Evolutionary conservation across 106 monocot genomes (phyloP).

Genomic region (Triglochin maritima): DNA sequence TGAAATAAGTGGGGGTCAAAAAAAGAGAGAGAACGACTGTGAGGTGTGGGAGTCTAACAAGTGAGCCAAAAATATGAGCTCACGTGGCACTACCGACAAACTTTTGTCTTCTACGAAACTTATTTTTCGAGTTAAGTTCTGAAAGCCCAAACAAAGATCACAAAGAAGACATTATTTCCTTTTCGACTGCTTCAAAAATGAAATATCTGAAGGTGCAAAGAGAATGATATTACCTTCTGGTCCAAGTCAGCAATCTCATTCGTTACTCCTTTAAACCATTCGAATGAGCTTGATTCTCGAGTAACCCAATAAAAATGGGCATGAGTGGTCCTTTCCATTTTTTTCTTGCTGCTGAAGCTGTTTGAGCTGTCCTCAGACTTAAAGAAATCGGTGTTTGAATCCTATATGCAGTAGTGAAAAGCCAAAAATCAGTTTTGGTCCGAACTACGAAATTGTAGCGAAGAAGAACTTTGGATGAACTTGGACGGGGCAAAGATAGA

Average conservation of each 20-base stretch:
- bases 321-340: conserved; percentile 40
- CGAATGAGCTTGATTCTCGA: conserved; percentile 69
- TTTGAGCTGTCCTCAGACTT: conserved; percentile 47
- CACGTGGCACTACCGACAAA: too few species aligned
- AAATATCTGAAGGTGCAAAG: not conserved
- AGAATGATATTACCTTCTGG: conserved; percentile 36
- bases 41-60: too few species aligned
- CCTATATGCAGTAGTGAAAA: conserved; percentile 17
- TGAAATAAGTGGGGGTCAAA: too few species aligned
- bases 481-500: not conserved
- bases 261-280: conserved; percentile 96
- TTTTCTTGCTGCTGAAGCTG: conserved; percentile 33
- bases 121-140: too few species aligned
- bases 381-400: conserved; percentile 47
- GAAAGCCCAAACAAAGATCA: too few species aligned
- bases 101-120: too few species aligned
- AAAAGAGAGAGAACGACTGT: too few species aligned
- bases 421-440: not conserved
- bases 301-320: conserved; percentile 95
- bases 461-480: not conserved
- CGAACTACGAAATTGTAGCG: not conserved
- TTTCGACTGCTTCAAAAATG: too few species aligned
- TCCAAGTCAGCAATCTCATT: conserved; percentile 90
- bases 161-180: too few species aligned
- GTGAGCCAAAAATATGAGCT: too few species aligned